Percentiles rank a stretch among this genome's conserved stretches.
Conservation (phyloP, 495 filamentous ascomycete genomes). For the Neurospora sp. region DNA sequence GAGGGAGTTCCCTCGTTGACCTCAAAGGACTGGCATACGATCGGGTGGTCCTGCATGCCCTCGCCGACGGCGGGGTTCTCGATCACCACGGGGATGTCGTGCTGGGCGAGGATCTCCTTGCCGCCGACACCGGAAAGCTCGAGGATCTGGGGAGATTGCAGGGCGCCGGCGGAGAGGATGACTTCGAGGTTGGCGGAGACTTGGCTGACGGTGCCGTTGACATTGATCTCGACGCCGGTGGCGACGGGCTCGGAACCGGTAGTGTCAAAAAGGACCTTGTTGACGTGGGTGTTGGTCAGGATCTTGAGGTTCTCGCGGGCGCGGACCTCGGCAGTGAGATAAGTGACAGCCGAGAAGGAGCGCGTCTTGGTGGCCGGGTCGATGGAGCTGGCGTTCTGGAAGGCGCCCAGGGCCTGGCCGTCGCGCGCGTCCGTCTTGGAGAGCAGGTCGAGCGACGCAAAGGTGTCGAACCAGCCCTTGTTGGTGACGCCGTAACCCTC, state of each 20-base stretch:
- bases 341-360: conserved; percentile 28
- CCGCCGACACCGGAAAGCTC: conserved; percentile 73
- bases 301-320: conserved; percentile 36
- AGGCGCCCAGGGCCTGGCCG: conserved; percentile 34
- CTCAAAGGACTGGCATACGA: conserved; percentile 29
- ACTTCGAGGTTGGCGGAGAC: conserved; percentile 36
- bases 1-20: conserved; percentile 31
- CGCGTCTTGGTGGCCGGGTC: conserved; percentile 29
- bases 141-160: conserved; percentile 50
- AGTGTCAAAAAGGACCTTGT: conserved; percentile 27
- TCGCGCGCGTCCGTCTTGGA: conserved; percentile 27
- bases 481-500: conserved; percentile 25
- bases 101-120: conserved; percentile 46
- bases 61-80: conserved; percentile 71
- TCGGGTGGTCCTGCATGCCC: conserved; percentile 44
- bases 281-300: conserved; percentile 34
- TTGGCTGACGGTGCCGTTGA: conserved; percentile 16
- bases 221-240: conserved; percentile 24
- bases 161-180: conserved; percentile 48
- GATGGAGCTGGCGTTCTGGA: conserved; percentile 33
- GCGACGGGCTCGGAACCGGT: conserved; percentile 15
- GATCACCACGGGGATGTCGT: conserved; percentile 59
- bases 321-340: conserved; percentile 25
- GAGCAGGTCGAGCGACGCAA: conserved; percentile 21
- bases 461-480: conserved; percentile 29